phyloP scores from a whole-genome alignment of 2,329 filamentous ascomycete genomes.

The Microsporum audouinii region DNA sequence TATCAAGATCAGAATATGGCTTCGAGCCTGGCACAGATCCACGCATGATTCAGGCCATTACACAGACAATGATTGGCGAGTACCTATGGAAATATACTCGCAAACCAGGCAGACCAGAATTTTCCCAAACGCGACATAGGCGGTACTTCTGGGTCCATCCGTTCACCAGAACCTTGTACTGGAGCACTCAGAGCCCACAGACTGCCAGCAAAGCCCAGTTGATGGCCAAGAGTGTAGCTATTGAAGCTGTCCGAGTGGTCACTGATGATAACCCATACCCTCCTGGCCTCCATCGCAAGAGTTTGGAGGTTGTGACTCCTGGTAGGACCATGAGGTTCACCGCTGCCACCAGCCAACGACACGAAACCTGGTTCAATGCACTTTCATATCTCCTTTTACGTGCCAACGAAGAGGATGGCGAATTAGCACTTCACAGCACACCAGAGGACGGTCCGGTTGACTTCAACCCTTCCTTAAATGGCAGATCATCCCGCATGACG shows the following conservation, averaged over 20 bases:
- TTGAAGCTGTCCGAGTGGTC: constrained; percentile 84
- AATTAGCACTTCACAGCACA: constrained; percentile 43
- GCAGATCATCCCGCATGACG: constrained; percentile 45
- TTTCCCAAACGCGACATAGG: constrained; percentile 75
- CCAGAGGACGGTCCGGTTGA: constrained; percentile 55
- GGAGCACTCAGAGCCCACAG: constrained; percentile 83
- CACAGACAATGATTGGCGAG: constrained; percentile 98
- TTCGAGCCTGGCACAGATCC: constrained; percentile 71
- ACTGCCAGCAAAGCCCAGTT: constrained; percentile 65
- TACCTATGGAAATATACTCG: constrained; percentile 99
- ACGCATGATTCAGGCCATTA: constrained; percentile 97
- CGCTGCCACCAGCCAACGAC: constrained; percentile 80
- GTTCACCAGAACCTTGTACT: constrained; percentile 91
- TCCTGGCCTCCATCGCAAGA: constrained; percentile 88
- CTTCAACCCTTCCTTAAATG: constrained; percentile 55
- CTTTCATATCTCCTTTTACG: constrained; percentile 83
- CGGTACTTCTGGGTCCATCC: constrained; percentile 99
- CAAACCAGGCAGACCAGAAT: constrained; percentile 75
- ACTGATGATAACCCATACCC: constrained; percentile 92
- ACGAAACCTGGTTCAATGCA: constrained; percentile 98
- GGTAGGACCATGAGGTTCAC: constrained; percentile 88
- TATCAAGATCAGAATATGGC: constrained; percentile 47
- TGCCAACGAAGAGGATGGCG: constrained; percentile 50
- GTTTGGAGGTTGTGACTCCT: constrained; percentile 77
- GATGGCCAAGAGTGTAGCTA: constrained; percentile 77